Evolutionary conservation across 1,139 yeast genomes (phyloP), one percentile per base, ranked within the genome.

Genomic region (Suhomyces taliae): DNA sequence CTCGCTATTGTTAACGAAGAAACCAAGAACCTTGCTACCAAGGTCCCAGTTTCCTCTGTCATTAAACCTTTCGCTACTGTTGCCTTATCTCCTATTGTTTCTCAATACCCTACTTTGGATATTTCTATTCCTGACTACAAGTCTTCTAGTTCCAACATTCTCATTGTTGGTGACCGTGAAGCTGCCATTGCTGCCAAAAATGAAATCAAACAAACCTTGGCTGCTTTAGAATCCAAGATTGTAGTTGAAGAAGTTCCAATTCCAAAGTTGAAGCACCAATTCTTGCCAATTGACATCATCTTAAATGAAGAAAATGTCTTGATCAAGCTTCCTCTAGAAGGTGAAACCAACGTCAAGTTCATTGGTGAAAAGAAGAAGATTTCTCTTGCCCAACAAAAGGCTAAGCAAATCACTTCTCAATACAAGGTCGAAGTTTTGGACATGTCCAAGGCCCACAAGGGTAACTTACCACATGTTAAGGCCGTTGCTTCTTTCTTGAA

Each of bases 381-480:
- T 47, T 59, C 76, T 14, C 67, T 69, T 24, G 97, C 97, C 33
- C 76, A 86, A 55, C 77, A 77, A 77, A 66, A 69, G 69, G 66
- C 81, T 69, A 70, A 65, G 79, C 85, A 55, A 66, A 74, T 43
- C 72, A 79, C 75, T 61, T 78, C 66, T 37, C 74, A 71, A 55
- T 75, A 66, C 61, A 72, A 70, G 56, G 83, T 87, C 40, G 90
- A 87, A 57, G 71, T 82, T 26, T 76, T 91, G 61, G 95, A 89
- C 58, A 84, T 91, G 70, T 83, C 95, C 26, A 85, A 81, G 65
- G 96, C 97, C 36, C 97, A 91, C 65, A 88, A 89, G 59, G 89
- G 88, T 58, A 84, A 87, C 60, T 66, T 83, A 49, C 64, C 72
- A 31, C 97, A 91, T 60, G 96, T 95, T 33, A 81, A 81, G 57